Evolutionary conservation across 441 rosid genomes (phyloP), one percentile per base, ranked within the genome.

Genomic region (Corymbia citriodora): DNA sequence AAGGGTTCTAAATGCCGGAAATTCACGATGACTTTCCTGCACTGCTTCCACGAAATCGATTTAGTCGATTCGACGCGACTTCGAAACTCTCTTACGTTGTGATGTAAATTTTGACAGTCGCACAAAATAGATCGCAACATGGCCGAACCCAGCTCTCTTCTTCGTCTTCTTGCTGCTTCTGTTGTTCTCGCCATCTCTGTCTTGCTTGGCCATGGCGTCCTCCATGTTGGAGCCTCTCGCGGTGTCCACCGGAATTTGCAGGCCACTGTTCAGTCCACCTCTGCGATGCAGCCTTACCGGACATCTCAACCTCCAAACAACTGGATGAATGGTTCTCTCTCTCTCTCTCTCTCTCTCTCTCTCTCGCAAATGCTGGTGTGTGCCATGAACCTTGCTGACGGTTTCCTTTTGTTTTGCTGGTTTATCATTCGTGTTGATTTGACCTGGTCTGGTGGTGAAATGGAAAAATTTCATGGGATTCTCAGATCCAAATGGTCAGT

Each of bases 401-500:
- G 50, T 40, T 40, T 61, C 21, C 50, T 74, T 74, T 74, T 74
- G 50, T 40, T 74, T 74, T 21, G 83, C 50, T 40, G 83, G 83
- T 40, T 23, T 12, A 45, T 74, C 21, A 29, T 74, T 74, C 83
- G 83, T 11, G 50, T 74, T 23, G 50, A 70, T 33, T 40, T 48
- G 53, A 21, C 45, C 89, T 33, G 49, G 29, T 21, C 50, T 55
- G 88, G 88, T 61, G 61, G n/a, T 27, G 45, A 87, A 54, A 54
- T 87, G 40, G 88, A 87, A 23, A 8, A n/a, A 48, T 87, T n/a
- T 54, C 68, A 13, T 87, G 50, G 4, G 5, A 61, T 79, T 33
- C 23, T 87, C 88, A 87, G 88, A 87, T 87, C 88, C 70, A 36
- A 87, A 87, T 87, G 68, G 88, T 87, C 88, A 36, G 88, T 55